Percentiles rank a stretch among this genome's conserved stretches.
Evolutionary conservation across 2,329 filamentous ascomycete species (phyloP).

Genomic region (Thermoascus crustaceus): DNA sequence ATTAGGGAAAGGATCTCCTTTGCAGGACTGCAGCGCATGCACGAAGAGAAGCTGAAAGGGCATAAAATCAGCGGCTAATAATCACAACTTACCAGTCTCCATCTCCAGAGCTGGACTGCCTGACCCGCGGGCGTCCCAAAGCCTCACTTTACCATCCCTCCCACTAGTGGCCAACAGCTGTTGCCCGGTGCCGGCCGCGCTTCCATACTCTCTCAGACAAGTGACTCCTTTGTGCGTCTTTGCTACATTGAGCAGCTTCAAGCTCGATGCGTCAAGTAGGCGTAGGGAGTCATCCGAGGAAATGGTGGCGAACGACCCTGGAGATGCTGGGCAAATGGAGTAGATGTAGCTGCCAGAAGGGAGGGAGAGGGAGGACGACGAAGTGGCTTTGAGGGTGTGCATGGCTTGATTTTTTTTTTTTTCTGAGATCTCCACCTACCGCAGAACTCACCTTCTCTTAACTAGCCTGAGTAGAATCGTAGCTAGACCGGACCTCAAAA

Average conservation of each 20-base stretch:
- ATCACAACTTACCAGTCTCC: slow-evolving; percentile 28
- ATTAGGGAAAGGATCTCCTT: too few relatives aligned
- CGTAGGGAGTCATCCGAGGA: slow-evolving; percentile 40
- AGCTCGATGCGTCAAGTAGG: slow-evolving; percentile 29
- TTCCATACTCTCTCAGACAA: slow-evolving; percentile 22
- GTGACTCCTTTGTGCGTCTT: slow-evolving; percentile 32
- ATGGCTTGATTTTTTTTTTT: slow-evolving; percentile 12
- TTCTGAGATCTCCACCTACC: too few relatives aligned
- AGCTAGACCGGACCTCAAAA: too few relatives aligned
- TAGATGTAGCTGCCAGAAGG: slow-evolving; percentile 37
- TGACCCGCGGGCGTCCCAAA: slow-evolving; percentile 32
- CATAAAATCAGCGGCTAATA: slow-evolving; percentile 2
- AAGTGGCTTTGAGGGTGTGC: slow-evolving; percentile 25
- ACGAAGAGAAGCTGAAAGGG: too few relatives aligned
- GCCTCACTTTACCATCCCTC: slow-evolving; percentile 33
- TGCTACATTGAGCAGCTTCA: slow-evolving; percentile 21
- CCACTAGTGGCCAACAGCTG: slow-evolving; percentile 29
- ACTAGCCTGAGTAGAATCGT: too few relatives aligned
- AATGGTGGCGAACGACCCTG: slow-evolving; percentile 32
- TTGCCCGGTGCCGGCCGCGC: slow-evolving; percentile 13
- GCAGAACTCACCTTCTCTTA: too few relatives aligned
- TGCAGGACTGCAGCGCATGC: too few relatives aligned
- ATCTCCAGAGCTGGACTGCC: slow-evolving; percentile 27
- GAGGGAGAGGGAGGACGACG: slow-evolving; percentile 31
- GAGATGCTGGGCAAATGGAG: slow-evolving; percentile 23